Conservation (phyloP, 768 basidiomycete species). For the Suillus plorans region DNA sequence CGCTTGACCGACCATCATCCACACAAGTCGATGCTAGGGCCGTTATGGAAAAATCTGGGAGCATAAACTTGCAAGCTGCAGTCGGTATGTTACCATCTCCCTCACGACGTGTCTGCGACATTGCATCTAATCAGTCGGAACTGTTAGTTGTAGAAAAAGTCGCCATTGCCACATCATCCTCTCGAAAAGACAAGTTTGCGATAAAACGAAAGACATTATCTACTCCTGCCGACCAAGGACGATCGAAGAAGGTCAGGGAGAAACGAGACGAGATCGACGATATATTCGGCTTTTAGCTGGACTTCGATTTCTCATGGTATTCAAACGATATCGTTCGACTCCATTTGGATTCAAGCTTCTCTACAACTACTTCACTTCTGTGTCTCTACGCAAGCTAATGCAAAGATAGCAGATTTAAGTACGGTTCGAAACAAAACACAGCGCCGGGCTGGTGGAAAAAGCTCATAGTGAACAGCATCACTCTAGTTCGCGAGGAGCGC, state of each 20-base stretch:
- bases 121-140: background rate
- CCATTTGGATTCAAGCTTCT: background rate
- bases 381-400: background rate
- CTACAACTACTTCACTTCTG: background rate
- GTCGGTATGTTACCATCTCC: background rate
- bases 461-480: background rate
- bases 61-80: background rate
- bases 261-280: constrained; percentile 63
- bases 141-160: background rate
- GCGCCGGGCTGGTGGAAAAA: constrained; percentile 3
- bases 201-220: background rate
- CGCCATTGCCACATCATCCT: background rate
- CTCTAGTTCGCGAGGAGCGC: background rate
- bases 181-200: background rate
- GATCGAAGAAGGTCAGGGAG: constrained; percentile 36
- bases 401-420: background rate
- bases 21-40: background rate
- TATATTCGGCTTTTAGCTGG: constrained; percentile 51
- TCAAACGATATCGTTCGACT: background rate
- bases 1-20: background rate
- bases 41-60: background rate
- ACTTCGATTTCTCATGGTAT: background rate
- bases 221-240: background rate
- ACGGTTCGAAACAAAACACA: background rate
- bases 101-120: too few relatives aligned